A percentile compares a stretch with the other conserved stretches of the same genome.
These are phyloP conservation scores for Dothidotthia symphoricarpi DNA, from an alignment of 2,329 filamentous ascomycete species.

Conservation along the genomic window DNA sequence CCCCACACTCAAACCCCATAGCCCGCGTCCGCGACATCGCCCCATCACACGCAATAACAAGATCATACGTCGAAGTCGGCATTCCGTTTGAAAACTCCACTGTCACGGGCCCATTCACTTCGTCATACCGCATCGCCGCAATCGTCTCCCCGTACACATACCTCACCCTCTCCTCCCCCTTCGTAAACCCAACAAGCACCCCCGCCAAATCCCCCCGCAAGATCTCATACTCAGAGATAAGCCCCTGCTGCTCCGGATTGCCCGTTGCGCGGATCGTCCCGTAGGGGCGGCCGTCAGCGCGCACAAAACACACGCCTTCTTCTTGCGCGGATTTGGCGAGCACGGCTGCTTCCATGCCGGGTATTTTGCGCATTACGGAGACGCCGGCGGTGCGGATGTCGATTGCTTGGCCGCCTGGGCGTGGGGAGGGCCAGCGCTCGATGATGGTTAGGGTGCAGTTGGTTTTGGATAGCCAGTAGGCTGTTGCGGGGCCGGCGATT, in stretches of 20 bases:
- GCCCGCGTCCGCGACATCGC: slow-evolving; percentile 20
- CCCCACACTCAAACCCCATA: slow-evolving; percentile 19
- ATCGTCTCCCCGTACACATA: slow-evolving; percentile 17
- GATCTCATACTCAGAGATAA: slow-evolving; percentile 33
- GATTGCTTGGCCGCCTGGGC: slow-evolving; percentile 48
- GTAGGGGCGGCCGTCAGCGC: no score
- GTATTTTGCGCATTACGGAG: slow-evolving; percentile 43
- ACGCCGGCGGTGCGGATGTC: slow-evolving; percentile 48
- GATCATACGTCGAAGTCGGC: slow-evolving; percentile 17
- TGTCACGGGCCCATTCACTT: slow-evolving; percentile 14
- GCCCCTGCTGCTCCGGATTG: slow-evolving; percentile 29
- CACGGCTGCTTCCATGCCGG: slow-evolving; percentile 42
- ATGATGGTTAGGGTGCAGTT: slow-evolving; percentile 43
- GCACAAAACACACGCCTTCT: slow-evolving; percentile 15
- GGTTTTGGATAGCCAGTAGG: slow-evolving; percentile 51
- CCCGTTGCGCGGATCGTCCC: slow-evolving; percentile 31
- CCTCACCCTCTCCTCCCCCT: slow-evolving; percentile 4
- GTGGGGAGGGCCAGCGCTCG: slow-evolving; percentile 45
- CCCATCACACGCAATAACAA: slow-evolving; percentile 34
- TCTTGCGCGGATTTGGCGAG: slow-evolving; percentile 34
- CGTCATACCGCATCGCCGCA: slow-evolving; percentile 12
- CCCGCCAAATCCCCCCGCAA: slow-evolving; percentile 34
- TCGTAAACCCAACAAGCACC: slow-evolving; percentile 27
- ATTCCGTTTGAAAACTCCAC: slow-evolving; percentile 22
- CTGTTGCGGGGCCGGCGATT: slow-evolving; percentile 42